Percentiles rank a stretch among this genome's conserved stretches.
phyloP scores from a whole-genome alignment of 768 basidiomycete species.

The Rhizopogon vinicolor region DNA sequence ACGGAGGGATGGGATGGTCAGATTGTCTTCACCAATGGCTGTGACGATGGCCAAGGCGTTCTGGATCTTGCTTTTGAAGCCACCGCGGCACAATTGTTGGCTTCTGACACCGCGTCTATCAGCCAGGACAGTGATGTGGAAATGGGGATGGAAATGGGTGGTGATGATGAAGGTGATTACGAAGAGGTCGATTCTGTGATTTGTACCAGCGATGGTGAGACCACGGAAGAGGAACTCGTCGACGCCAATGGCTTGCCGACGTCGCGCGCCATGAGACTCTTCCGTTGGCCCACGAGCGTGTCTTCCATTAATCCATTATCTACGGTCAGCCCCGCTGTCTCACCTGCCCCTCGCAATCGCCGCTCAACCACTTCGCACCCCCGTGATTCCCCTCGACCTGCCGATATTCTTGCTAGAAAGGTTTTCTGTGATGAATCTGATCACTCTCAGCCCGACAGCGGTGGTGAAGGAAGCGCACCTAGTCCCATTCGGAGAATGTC shows the following conservation, averaged over 20 bases:
- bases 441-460: constrained; percentile 30
- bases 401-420: constrained; percentile 64
- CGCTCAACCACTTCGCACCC: constrained; percentile 23
- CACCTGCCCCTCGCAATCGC: constrained; percentile 36
- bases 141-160: constrained; percentile 25
- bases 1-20: constrained; percentile 74
- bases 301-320: constrained; percentile 71
- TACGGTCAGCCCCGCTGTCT: constrained; percentile 58
- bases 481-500: constrained; percentile 12
- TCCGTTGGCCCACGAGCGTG: constrained; percentile 58
- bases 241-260: constrained; percentile 70
- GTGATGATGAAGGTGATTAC: constrained; percentile 26
- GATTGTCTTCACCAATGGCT: constrained; percentile 65
- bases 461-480: constrained; percentile 26
- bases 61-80: constrained; percentile 71
- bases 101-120: constrained; percentile 44
- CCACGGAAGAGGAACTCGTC: constrained; percentile 83
- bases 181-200: constrained; percentile 45
- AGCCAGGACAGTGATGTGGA: constrained; percentile 49
- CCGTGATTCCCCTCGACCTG: constrained; percentile 48
- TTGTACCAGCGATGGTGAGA: constrained; percentile 62
- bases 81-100: constrained; percentile 46
- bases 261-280: constrained; percentile 68
- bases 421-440: constrained; percentile 48
- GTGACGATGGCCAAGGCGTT: constrained; percentile 42